A percentile compares a stretch with the other conserved stretches of the same genome.
Conservation (phyloP, 257 asterid species). For the Salvia rosmarinus region DNA sequence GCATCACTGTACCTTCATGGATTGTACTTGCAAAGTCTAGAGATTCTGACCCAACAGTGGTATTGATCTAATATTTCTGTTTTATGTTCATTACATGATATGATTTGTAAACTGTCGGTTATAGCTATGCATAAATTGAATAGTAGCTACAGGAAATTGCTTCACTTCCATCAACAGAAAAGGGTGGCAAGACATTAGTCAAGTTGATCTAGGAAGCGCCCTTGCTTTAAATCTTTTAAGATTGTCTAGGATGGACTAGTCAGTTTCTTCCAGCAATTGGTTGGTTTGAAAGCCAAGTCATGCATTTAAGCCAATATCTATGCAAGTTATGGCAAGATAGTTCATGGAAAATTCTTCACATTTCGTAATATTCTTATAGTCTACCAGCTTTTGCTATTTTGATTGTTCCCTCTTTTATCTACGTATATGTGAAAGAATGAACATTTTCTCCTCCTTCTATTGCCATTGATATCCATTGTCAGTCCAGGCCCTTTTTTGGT, state of each 20-base stretch:
- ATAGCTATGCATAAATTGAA: constrained; percentile 9
- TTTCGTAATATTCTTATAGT: constrained; percentile 8
- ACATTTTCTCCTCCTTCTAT: constrained; percentile 10
- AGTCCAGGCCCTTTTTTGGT: constrained; percentile 7
- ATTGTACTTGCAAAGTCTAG: constrained; percentile 86
- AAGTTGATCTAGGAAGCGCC: constrained; percentile 10
- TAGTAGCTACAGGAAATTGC: background rate
- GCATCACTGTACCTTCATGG: constrained; percentile 94
- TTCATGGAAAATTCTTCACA: constrained; percentile 3
- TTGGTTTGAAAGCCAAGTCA: constrained; percentile 1
- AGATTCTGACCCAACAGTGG: constrained; percentile 97
- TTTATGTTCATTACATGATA: constrained; percentile 32
- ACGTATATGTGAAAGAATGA: constrained; percentile 3
- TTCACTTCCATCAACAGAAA: constrained; percentile 9
- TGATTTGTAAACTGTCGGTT: constrained; percentile 24
- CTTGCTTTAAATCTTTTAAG: constrained; percentile 15
- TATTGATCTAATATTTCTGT: constrained; percentile 41
- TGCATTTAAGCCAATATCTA: constrained; percentile 11
- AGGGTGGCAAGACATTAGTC: constrained; percentile 18
- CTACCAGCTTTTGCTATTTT: constrained; percentile 9
- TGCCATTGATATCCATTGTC: constrained; percentile 6
- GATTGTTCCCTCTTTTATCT: background rate
- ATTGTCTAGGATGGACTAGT: constrained; percentile 13
- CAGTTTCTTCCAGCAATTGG: constrained; percentile 10
- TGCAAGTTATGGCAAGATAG: constrained; percentile 21